These are phyloP conservation scores for Podospora pseudocomata DNA, from an alignment of 495 filamentous ascomycete genomes.

Conservation along the genomic window DNA sequence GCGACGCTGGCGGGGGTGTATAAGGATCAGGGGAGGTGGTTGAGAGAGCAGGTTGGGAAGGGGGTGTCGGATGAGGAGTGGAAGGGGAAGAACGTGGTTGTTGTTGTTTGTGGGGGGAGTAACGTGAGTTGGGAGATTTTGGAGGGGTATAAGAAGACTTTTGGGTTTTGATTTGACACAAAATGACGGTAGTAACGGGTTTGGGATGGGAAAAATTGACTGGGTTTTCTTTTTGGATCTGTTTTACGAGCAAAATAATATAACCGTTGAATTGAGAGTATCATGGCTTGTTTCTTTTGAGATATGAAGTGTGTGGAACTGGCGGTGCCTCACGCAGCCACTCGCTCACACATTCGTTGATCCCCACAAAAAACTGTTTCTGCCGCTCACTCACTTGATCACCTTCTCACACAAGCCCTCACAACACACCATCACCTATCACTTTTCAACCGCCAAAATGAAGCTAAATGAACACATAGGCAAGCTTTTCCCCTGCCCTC, in stretches of 20 bases:
- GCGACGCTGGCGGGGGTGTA: constrained; percentile 69
- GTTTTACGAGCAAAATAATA: neutral
- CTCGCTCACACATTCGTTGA: neutral
- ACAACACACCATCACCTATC: neutral
- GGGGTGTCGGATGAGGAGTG: constrained; percentile 51
- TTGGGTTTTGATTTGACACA: constrained; percentile 27
- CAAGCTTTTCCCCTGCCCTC: constrained; percentile 20
- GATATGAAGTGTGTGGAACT: neutral
- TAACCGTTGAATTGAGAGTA: neutral
- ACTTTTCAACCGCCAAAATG: constrained; percentile 18
- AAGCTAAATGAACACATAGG: constrained; percentile 45
- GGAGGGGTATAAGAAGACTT: constrained; percentile 57
- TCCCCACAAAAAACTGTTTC: neutral
- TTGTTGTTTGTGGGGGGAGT: constrained; percentile 83
- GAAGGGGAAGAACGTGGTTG: constrained; percentile 65
- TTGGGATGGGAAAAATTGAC: neutral
- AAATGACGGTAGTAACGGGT: too few relatives aligned
- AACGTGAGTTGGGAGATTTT: constrained; percentile 69
- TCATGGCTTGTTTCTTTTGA: neutral
- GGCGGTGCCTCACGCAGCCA: neutral
- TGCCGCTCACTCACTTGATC: neutral
- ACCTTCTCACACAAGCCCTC: neutral
- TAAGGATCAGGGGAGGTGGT: constrained; percentile 44
- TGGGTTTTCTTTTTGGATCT: neutral
- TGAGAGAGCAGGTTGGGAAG: constrained; percentile 59